phyloP scores from a whole-genome alignment of 2,329 filamentous ascomycete genomes.

The Podosphaera fusca region DNA sequence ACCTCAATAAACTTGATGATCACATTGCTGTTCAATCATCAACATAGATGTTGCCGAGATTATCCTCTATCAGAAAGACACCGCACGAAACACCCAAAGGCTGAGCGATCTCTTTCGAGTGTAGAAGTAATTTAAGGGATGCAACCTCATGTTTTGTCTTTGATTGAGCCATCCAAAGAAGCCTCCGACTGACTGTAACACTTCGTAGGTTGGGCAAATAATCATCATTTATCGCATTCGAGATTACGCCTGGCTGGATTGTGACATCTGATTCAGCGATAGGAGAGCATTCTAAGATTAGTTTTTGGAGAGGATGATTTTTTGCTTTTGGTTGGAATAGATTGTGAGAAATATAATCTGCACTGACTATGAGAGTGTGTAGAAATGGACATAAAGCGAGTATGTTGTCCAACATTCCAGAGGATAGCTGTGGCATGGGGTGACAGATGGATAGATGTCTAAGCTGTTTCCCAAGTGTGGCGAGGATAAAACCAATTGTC shows the following conservation, averaged over 20 bases:
- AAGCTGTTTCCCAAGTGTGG: constrained; percentile 10
- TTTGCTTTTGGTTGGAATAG: constrained; percentile 7
- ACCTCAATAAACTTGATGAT: too few species aligned
- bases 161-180: constrained; percentile 14
- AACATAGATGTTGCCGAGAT: not conserved
- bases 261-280: constrained; percentile 11
- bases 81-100: constrained; percentile 10
- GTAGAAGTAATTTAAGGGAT: constrained; percentile 13
- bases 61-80: constrained; percentile 3
- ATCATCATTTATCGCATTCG: constrained; percentile 12
- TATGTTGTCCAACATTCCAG: constrained; percentile 9
- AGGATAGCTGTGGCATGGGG: constrained; percentile 13
- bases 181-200: constrained; percentile 13
- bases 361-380: constrained; percentile 12
- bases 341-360: constrained; percentile 13
- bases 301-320: constrained; percentile 11
- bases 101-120: constrained; percentile 11
- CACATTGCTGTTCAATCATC: not conserved
- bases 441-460: constrained; percentile 15
- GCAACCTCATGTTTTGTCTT: constrained; percentile 7
- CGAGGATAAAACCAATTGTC: constrained; percentile 8
- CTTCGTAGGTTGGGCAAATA: constrained; percentile 12
- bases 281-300: constrained; percentile 16
- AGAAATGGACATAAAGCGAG: constrained; percentile 11
- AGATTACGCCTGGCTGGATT: constrained; percentile 9